Evolutionary conservation across 805 yeast species (phyloP).

Genomic region (Candida lessepsii): DNA sequence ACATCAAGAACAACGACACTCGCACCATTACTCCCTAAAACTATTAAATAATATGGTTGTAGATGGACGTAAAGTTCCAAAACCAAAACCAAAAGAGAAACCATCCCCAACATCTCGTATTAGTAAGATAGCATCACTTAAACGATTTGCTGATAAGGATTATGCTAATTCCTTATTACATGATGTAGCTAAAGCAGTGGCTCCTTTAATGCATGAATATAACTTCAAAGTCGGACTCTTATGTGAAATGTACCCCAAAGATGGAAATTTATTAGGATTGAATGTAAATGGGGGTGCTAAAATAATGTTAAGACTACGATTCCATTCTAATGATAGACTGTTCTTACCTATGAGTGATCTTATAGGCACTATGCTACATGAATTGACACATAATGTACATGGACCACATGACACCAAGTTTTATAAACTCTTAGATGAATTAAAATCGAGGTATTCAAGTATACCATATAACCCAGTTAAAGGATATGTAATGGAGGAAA

Average conservation of each 20-base stretch:
- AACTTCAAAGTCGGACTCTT: constrained; percentile 64
- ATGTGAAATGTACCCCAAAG: constrained; percentile 80
- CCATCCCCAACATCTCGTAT: constrained; percentile 39
- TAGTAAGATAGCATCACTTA: constrained; percentile 37
- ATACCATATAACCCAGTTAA: constrained; percentile 37
- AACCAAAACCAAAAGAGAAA: constrained; percentile 14
- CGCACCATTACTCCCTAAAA: not conserved
- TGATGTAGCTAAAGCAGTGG: constrained; percentile 65
- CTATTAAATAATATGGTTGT: constrained; percentile 11
- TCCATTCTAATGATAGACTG: constrained; percentile 46
- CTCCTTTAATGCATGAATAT: constrained; percentile 74
- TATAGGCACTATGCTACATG: constrained; percentile 85
- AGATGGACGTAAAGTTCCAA: constrained; percentile 7
- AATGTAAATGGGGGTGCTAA: constrained; percentile 79
- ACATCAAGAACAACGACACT: not conserved
- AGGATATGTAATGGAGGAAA: constrained; percentile 50
- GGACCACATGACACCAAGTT: constrained; percentile 82
- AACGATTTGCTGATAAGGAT: constrained; percentile 35
- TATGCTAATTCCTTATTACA: constrained; percentile 53
- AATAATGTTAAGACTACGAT: constrained; percentile 69
- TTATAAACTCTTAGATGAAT: constrained; percentile 61
- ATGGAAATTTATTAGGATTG: constrained; percentile 65
- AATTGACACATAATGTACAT: constrained; percentile 71
- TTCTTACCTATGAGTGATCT: constrained; percentile 67
- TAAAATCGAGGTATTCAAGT: constrained; percentile 50